phyloP scores from a whole-genome alignment of 108 stramenopile species.

The Hondaea fermentalgiana region DNA sequence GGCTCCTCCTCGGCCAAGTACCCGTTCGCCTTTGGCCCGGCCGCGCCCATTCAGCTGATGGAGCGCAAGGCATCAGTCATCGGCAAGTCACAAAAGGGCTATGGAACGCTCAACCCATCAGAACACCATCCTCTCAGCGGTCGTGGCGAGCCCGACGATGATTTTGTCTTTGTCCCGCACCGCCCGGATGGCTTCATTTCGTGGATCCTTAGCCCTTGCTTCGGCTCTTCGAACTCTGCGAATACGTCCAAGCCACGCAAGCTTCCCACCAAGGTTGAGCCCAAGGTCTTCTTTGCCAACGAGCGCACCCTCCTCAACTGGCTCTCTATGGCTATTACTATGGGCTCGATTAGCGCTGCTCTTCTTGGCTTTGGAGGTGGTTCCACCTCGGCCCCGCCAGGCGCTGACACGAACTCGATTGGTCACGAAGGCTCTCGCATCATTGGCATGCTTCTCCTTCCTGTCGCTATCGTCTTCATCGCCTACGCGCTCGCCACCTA shows the following conservation, averaged over 20 bases:
- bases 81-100: not conserved
- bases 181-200: not conserved
- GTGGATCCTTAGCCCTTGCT: not conserved
- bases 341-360: constrained; percentile 68
- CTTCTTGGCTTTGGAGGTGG: constrained; percentile 62
- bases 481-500: not conserved
- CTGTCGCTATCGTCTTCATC: not conserved
- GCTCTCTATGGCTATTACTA: constrained; percentile 71
- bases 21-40: not conserved
- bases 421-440: constrained; percentile 33
- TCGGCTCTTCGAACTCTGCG: not conserved
- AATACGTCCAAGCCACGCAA: constrained; percentile 64
- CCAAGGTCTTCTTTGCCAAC: constrained; percentile 93
- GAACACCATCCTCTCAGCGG: not conserved
- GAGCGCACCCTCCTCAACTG: constrained; percentile 93
- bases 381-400: constrained; percentile 11
- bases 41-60: not conserved
- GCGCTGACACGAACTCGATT: constrained; percentile 64
- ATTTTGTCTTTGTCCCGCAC: not conserved
- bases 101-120: not conserved
- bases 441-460: not conserved
- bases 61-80: not conserved
- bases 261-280: constrained; percentile 79
- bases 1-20: not conserved
- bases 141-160: not conserved